A percentile compares a stretch with the other conserved stretches of the same genome.
These are phyloP conservation scores for Aspergillus transmontanensis DNA, from an alignment of 2,329 filamentous ascomycete species.

Conservation along the genomic window DNA sequence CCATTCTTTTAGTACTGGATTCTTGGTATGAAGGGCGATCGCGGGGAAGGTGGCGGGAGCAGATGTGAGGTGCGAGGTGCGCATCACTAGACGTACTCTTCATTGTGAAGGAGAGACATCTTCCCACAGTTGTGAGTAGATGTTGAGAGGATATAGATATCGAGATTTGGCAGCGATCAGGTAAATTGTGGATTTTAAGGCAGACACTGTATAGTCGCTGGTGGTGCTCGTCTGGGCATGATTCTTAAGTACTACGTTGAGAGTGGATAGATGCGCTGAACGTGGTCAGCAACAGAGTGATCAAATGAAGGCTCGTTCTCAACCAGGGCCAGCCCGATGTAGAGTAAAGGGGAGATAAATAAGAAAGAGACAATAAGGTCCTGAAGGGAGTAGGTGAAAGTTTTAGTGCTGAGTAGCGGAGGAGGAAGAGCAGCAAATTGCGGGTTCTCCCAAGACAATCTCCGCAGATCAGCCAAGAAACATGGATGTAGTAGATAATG, in stretches of 20 bases:
- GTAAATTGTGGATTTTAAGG: constrained; percentile 5
- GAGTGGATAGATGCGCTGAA: constrained; percentile 18
- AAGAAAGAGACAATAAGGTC: background rate
- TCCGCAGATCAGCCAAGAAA: constrained; percentile 21
- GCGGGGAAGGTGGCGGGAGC: background rate
- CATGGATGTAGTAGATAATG: background rate
- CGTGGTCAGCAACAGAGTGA: constrained; percentile 10
- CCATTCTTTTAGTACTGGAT: constrained; percentile 15
- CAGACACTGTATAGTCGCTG: constrained; percentile 8
- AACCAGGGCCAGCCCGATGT: constrained; percentile 40
- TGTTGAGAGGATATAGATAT: constrained; percentile 2
- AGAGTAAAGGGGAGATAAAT: constrained; percentile 7
- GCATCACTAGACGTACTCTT: constrained; percentile 46
- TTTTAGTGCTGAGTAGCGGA: constrained; percentile 5
- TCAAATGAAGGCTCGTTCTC: constrained; percentile 15
- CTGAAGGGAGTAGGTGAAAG: constrained; percentile 2
- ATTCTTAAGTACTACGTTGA: constrained; percentile 3
- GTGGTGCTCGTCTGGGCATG: constrained; percentile 14
- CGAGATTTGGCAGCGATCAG: constrained; percentile 3
- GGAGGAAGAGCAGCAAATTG: constrained; percentile 10
- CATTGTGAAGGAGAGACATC: constrained; percentile 55
- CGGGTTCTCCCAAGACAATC: constrained; percentile 3
- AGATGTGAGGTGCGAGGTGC: constrained; percentile 7
- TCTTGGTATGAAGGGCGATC: background rate
- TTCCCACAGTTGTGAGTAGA: constrained; percentile 12